Evolutionary conservation across 2,329 filamentous ascomycete genomes (phyloP), one percentile per base, ranked within the genome.

Genomic region (Neofusicoccum ribis): DNA sequence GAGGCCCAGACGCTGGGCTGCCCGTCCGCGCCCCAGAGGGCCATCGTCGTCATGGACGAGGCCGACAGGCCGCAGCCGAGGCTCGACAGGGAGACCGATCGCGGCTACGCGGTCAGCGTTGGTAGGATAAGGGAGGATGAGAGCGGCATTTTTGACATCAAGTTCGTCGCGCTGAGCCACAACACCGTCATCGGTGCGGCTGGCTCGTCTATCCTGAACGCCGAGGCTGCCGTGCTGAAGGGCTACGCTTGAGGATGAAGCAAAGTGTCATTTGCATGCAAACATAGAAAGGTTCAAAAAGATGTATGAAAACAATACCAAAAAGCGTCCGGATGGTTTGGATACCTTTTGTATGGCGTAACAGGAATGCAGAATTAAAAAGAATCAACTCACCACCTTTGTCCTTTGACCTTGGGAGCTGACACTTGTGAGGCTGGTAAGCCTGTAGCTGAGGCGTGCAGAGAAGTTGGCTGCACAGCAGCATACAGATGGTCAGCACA

Each of bases 171-270:
- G 27, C 82, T 98, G 71, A 97, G 92, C 75, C 95, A 98, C 74
- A 91, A 91, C 74, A 91, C 94, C 67, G 91, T 99, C 64, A 94
- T 99, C 76, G 94, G 94, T 69, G 95, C 95, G 37, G 93, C 94
- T n/a, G 95, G 95, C 11, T 96, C 92, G 1, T 96, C 92, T 37
- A 97, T 98, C 79, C 79, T 98, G 71, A 98, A 98, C 73, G 93
- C 93, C 34, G 94, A 97, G 78, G 92, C 93, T 34, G 92, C 93
- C 27, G 89, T 97, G 11, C 86, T 97, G 69, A 96, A 96, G 83
- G 94, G 93, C 5, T 92, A 89, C 73, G 84, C 93, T 68, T 93
- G 83, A 71, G 67, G 8, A 12, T 11, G 37, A 15, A 3, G 37
- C 37, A 39, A 39, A 39, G 11, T 31, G 27, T 31, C 27, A 31